phyloP scores from a whole-genome alignment of 2,329 filamentous ascomycete genomes.

The Dactylellina leptospora region DNA sequence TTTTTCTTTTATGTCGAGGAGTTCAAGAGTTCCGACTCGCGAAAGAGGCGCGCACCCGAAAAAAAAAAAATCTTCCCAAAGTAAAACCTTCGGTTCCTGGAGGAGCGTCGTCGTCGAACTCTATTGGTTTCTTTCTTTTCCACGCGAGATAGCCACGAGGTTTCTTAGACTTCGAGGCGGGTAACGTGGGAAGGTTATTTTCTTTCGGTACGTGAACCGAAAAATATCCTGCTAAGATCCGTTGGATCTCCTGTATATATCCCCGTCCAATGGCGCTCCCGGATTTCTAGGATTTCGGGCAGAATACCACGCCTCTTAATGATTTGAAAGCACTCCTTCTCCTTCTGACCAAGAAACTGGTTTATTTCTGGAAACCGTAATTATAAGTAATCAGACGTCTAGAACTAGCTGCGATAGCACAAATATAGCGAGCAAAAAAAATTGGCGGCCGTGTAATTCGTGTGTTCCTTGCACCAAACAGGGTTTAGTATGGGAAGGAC shows the following conservation, averaged over 20 bases:
- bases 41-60: neutral
- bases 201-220: neutral
- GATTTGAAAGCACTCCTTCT: too few relatives aligned
- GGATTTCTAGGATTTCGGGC: neutral
- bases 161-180: too few relatives aligned
- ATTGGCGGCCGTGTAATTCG: too few relatives aligned
- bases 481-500: too few relatives aligned
- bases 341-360: too few relatives aligned
- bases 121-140: neutral
- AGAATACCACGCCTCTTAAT: neutral
- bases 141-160: neutral
- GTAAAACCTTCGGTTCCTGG: neutral
- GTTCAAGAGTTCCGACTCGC: constrained; percentile 45
- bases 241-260: neutral
- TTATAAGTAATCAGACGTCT: constrained; percentile 17
- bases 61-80: neutral
- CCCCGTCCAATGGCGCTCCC: constrained; percentile 1
- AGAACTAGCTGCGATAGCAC: neutral
- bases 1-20: neutral
- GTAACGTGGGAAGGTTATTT: neutral
- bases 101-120: constrained; percentile 15
- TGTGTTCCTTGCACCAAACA: constrained; percentile 13
- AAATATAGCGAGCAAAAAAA: neutral
- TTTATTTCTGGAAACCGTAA: neutral
- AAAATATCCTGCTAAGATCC: neutral